Base-by-base conservation (phyloP, 441 rosid genomes). In the Euphorbia celastroides region DNA sequence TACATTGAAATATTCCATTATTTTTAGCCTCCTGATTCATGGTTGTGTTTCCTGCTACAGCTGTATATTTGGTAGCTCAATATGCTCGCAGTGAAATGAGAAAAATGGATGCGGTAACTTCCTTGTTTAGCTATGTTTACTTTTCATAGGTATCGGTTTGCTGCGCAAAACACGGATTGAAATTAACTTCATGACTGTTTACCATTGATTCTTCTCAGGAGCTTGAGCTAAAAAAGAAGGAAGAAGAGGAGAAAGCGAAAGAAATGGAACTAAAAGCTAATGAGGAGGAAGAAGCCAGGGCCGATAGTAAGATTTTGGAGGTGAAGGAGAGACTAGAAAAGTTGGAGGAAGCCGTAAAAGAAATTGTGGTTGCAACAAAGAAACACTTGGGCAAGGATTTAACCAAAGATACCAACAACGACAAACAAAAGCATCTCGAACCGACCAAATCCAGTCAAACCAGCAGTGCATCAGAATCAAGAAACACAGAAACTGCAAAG, bases 31-130 rank as follows among this genome's bases (percentile, higher is more conserved):
- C 66, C 32, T 64, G 70, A 63, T 78, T 75, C 77, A 64, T 77
- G 71, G 65, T 56, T 32, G 28, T 50, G 56, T 65, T 56, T 70
- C 62, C 61, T 77, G 72, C 65, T 44, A 79, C 92, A 90, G 96
- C 92, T 75, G 92, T 90, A 28, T 93, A 82, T 70, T 67, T 86
- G 77, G 94, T 93, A 70, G 97, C 96, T 63, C 89, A 83, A 62
- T 90, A 87, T 71, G 91, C 97, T 73, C 90, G 90, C 41, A 78
- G 60, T 68, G 90, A 83, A 71, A 88, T 93, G 86, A 84, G 78
- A 79, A 83, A 72, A 70, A 87, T 88, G 97, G 96, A 90, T 34
- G 93, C 83, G 62, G 97, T 87, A 76, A 90, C 74, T 64, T 55
- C 5, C 8, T 10, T 67, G 16, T 60, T 62, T 13, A 30, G 5